Conservation (phyloP, 805 yeast genomes). For the Schwanniomyces sp. region DNA sequence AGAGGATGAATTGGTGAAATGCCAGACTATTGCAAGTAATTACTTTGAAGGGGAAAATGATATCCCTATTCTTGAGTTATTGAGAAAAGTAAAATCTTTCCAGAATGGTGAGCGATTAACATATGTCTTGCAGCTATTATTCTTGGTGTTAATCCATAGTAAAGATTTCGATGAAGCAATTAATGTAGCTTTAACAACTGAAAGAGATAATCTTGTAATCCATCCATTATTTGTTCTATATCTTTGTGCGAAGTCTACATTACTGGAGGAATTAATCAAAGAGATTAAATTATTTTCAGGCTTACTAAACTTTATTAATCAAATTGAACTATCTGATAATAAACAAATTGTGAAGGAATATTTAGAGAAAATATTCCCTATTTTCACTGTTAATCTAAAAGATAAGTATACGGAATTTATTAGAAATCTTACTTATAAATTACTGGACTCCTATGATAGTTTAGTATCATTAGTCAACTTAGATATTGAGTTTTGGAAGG, state of each 20-base stretch:
- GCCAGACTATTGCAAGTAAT: background rate
- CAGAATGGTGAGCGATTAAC: constrained; percentile 2
- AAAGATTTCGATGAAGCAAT: constrained; percentile 2
- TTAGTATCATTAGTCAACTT: constrained; percentile 11
- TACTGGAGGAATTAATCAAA: background rate
- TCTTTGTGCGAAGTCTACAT: background rate
- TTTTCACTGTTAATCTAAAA: background rate
- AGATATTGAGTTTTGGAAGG: constrained; percentile 14
- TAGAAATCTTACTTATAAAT: background rate
- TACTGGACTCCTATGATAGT: constrained; percentile 3
- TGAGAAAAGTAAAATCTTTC: background rate
- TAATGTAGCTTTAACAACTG: background rate
- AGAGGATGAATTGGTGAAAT: constrained; percentile 1
- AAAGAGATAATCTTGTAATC: constrained; percentile 8
- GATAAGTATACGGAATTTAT: constrained; percentile 5
- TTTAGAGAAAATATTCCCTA: background rate
- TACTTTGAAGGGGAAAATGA: constrained; percentile 1
- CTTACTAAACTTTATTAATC: background rate
- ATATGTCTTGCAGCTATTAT: constrained; percentile 5
- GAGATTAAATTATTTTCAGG: background rate
- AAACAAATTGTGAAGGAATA: background rate
- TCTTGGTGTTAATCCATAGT: constrained; percentile 1
- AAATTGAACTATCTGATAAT: constrained; percentile 1
- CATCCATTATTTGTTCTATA: constrained; percentile 11
- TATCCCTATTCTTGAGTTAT: background rate